phyloP scores from a whole-genome alignment of 148 eudicot genomes.

The Chenopodium berlandieri region DNA sequence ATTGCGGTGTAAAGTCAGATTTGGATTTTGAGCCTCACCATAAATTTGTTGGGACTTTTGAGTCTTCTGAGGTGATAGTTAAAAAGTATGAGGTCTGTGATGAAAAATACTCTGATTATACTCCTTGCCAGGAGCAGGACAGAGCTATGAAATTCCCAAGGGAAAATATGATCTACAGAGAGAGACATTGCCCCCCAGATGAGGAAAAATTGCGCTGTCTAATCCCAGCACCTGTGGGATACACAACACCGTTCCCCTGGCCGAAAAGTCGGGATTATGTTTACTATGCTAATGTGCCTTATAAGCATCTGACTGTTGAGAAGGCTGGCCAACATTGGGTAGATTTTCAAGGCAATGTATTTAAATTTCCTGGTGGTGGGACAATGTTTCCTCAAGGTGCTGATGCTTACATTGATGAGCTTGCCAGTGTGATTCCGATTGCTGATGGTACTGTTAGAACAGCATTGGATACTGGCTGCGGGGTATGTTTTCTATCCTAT shows the following conservation, averaged over 20 bases:
- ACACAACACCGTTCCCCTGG: slow-evolving; percentile 73
- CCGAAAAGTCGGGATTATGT: slow-evolving; percentile 85
- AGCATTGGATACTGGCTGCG: slow-evolving; percentile 82
- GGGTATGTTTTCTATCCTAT: slow-evolving; percentile 42
- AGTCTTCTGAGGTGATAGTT: slow-evolving; percentile 46
- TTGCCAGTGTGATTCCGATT: slow-evolving; percentile 79
- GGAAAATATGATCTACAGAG: slow-evolving; percentile 76
- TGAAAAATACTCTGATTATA: slow-evolving; percentile 57
- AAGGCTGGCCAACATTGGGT: slow-evolving; percentile 89
- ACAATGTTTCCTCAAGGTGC: slow-evolving; percentile 93
- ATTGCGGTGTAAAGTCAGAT: slow-evolving; percentile 29
- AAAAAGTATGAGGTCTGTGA: slow-evolving; percentile 54
- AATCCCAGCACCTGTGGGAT: slow-evolving; percentile 86
- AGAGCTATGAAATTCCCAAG: slow-evolving; percentile 86
- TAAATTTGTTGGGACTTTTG: slow-evolving; percentile 35
- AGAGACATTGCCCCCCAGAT: slow-evolving; percentile 75
- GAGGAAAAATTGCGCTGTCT: slow-evolving; percentile 71
- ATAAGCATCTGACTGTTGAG: slow-evolving; percentile 70
- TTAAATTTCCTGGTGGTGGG: slow-evolving; percentile 91
- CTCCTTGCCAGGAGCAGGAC: slow-evolving; percentile 84
- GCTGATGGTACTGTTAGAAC: slow-evolving; percentile 69
- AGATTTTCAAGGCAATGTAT: slow-evolving; percentile 67
- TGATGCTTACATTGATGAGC: slow-evolving; percentile 81
- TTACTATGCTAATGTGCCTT: slow-evolving; percentile 82
- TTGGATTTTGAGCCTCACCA: slow-evolving; percentile 62